Percentiles rank a stretch among this genome's conserved stretches.
Conservation (phyloP, 2,329 filamentous ascomycete genomes). For the Aplosporella prunicola region DNA sequence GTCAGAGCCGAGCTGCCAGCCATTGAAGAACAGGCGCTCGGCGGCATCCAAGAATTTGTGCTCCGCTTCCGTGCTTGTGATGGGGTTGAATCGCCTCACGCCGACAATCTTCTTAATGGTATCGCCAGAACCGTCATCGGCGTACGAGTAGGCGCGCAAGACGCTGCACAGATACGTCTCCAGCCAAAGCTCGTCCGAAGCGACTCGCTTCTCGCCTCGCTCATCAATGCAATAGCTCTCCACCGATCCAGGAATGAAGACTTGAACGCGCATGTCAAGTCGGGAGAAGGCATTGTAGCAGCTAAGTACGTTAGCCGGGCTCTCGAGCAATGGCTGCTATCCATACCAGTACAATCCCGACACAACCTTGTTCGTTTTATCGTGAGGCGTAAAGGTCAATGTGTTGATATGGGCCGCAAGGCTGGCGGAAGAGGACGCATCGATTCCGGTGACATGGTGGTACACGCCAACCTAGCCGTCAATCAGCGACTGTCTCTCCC, state of each 20-base stretch:
- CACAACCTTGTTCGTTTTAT: constrained; percentile 79
- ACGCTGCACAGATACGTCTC: constrained; percentile 97
- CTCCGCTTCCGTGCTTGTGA: constrained; percentile 96
- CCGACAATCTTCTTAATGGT: constrained; percentile 95
- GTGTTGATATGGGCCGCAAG: constrained; percentile 98
- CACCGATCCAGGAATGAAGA: constrained; percentile 91
- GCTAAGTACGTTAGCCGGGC: constrained; percentile 33
- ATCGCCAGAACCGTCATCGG: constrained; percentile 88
- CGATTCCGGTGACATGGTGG: constrained; percentile 94
- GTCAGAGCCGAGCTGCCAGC: constrained; percentile 92
- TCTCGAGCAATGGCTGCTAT: constrained; percentile 1
- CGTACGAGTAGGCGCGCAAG: constrained; percentile 88
- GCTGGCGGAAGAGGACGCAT: constrained; percentile 94
- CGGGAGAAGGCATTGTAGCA: constrained; percentile 99
- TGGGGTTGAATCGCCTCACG: constrained; percentile 93
- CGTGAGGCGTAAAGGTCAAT: constrained; percentile 78
- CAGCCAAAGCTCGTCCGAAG: constrained; percentile 89
- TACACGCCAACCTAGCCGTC: constrained; percentile 78
- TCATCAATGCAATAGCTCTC: constrained; percentile 98
- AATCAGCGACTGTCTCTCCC: background rate
- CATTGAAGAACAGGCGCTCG: constrained; percentile 89
- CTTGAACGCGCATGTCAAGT: constrained; percentile 95
- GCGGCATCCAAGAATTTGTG: constrained; percentile 92
- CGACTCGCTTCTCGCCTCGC: constrained; percentile 85
- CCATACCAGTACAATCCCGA: constrained; percentile 87